Evolutionary conservation across 2,329 filamentous ascomycete genomes (phyloP), one percentile per base, ranked within the genome.

Genomic region (Cladophialophora carrionii): DNA sequence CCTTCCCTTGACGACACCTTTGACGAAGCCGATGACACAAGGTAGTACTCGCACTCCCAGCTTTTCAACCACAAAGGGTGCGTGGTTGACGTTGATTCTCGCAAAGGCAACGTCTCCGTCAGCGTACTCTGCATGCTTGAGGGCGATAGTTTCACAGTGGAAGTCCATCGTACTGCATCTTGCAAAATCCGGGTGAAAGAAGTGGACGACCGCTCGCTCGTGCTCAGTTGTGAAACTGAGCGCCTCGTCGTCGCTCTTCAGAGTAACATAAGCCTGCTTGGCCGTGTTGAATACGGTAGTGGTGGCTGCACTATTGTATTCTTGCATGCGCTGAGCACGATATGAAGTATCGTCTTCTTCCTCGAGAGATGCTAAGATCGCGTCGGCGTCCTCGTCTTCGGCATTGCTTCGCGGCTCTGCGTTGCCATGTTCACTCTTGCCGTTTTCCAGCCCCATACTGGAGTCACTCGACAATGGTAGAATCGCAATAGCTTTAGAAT

Each of bases 161-260:
- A 78, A 78, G 72, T 88, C 86, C 86, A 88, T 88, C 61, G 85
- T 82, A 10, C 78, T 76, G 75, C 86, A 88, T 61, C 86, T 82
- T 22, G 82, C 80, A 74, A 88, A 88, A 72, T 88, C 86, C 2
- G 85, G 81, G 72, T 88, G 87, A 74, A 83, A 85, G 74, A 88
- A 88, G 73, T 88, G 86, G 26, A 88, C 83, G 1, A 88, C 79
- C 70, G 83, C 87, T 29, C 82, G 76, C 65, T 84, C 81, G 12
- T 82, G 82, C 55, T 81, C 79, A 7, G 86, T 88, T 8, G 86
- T 87, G 68, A 87, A 84, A 68, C 85, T 81, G 73, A 88, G 81
- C 49, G 88, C 75, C 12, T 79, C 74, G 73, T 87, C 85, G 73
- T 88, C 86, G 66, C 81, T 81, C 58, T 71, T 66, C 4, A 81